Evolutionary conservation across 495 filamentous ascomycete species (phyloP).

Genomic region (Aspergillus saccharolyticus): DNA sequence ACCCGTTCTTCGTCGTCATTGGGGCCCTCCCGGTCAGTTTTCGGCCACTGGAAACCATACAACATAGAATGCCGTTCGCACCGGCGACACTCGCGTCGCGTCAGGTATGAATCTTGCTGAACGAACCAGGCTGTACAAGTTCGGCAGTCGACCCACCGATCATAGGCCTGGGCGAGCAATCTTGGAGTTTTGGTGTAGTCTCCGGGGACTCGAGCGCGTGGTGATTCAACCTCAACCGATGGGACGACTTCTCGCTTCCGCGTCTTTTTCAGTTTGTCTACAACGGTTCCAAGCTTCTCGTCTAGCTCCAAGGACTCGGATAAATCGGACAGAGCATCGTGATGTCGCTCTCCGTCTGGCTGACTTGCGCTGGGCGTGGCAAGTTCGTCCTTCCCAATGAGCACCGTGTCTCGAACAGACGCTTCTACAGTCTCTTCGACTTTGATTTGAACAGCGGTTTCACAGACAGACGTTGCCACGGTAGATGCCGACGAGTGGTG

Average conservation of each 20-base stretch:
- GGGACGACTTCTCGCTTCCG: conserved; percentile 30
- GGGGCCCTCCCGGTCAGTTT: conserved; percentile 73
- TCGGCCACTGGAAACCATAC: conserved; percentile 93
- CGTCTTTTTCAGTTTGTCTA: conserved; percentile 18
- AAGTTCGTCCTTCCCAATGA: neutral
- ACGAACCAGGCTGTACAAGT: conserved; percentile 78
- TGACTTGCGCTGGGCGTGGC: conserved; percentile 15
- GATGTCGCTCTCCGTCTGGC: conserved; percentile 6
- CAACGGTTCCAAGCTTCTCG: conserved; percentile 16
- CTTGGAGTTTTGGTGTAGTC: conserved; percentile 72
- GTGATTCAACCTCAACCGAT: conserved; percentile 40
- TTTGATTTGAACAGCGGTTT: conserved; percentile 24
- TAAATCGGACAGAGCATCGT: conserved; percentile 14
- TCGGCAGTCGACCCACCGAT: conserved; percentile 81
- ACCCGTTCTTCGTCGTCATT: conserved; percentile 71
- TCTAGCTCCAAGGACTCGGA: conserved; percentile 26
- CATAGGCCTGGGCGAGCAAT: conserved; percentile 66
- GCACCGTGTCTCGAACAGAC: conserved; percentile 4
- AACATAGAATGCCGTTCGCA: conserved; percentile 95
- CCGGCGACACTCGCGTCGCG: conserved; percentile 75
- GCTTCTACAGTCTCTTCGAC: conserved; percentile 19
- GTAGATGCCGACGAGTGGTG: conserved; percentile 37
- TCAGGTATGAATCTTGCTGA: conserved; percentile 80
- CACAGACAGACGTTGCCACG: conserved; percentile 35
- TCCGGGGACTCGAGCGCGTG: conserved; percentile 54